A percentile compares a stretch with the other conserved stretches of the same genome.
Conservation (phyloP, 129 eudicot genomes). For the Flaveria linearis region DNA sequence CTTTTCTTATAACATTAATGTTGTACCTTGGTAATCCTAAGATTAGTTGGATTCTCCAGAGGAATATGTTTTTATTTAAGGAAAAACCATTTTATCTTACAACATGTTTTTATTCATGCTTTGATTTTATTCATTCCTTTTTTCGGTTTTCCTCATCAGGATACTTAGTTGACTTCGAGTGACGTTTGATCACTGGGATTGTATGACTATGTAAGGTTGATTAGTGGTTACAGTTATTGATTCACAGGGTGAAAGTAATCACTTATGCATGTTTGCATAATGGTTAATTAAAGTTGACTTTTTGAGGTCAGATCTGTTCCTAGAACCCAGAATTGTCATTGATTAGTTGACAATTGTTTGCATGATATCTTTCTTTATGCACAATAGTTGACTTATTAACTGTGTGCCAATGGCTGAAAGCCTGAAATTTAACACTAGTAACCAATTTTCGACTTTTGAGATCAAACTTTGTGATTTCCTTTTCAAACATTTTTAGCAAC, state of each 20-base stretch:
- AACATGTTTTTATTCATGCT: slow-evolving; percentile 15
- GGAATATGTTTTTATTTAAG: slow-evolving; percentile 31
- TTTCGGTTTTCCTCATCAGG: not conserved
- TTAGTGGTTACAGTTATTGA: not conserved
- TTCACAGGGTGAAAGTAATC: slow-evolving; percentile 14
- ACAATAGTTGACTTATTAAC: too few species aligned
- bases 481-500: too few species aligned
- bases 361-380: too few species aligned
- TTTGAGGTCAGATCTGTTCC: not conserved
- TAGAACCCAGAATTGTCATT: too few species aligned
- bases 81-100: slow-evolving; percentile 24
- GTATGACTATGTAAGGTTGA: slow-evolving; percentile 2
- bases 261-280: not conserved
- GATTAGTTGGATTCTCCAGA: slow-evolving; percentile 37
- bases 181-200: not conserved
- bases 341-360: too few species aligned
- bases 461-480: too few species aligned
- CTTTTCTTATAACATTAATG: slow-evolving; percentile 49
- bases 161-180: slow-evolving; percentile 19
- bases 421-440: too few species aligned
- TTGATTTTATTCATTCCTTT: not conserved
- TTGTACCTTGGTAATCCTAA: slow-evolving; percentile 31
- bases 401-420: too few species aligned
- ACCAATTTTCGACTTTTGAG: too few species aligned
- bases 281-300: not conserved